phyloP scores from a whole-genome alignment of 805 yeast species.

The Kazachstania africana region DNA sequence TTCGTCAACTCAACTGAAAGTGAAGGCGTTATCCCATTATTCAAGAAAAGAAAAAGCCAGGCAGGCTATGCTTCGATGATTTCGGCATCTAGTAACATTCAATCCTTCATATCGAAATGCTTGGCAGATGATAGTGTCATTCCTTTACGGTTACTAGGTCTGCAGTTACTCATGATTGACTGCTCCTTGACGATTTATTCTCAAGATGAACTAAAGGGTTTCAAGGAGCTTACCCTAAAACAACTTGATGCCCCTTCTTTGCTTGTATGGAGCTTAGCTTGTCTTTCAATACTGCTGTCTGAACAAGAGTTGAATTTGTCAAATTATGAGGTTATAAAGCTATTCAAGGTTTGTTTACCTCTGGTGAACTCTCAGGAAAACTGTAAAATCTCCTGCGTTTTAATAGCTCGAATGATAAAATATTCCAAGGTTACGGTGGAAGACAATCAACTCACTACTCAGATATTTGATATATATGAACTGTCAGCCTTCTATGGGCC shows the following conservation, averaged over 20 bases:
- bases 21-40: constrained; percentile 5
- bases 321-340: constrained; percentile 8
- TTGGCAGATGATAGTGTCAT: constrained; percentile 5
- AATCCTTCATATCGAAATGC: constrained; percentile 10
- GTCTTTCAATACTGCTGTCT: too few species aligned
- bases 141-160: constrained; percentile 6
- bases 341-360: constrained; percentile 26
- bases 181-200: too few species aligned
- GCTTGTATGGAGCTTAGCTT: too few species aligned
- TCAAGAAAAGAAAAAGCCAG: constrained; percentile 14
- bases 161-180: too few species aligned
- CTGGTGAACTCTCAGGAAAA: constrained; percentile 17
- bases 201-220: too few species aligned
- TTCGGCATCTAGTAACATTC: constrained; percentile 6
- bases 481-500: constrained; percentile 57
- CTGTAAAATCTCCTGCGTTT: constrained; percentile 17
- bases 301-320: constrained; percentile 1
- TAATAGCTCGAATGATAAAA: constrained; percentile 12
- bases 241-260: too few species aligned
- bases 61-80: constrained; percentile 7
- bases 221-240: too few species aligned
- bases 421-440: constrained; percentile 9
- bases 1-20: constrained; percentile 3
- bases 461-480: constrained; percentile 40
- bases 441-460: constrained; percentile 34